Evolutionary conservation across 2,329 filamentous ascomycete species (phyloP).

Genomic region (Exophiala bonariae): DNA sequence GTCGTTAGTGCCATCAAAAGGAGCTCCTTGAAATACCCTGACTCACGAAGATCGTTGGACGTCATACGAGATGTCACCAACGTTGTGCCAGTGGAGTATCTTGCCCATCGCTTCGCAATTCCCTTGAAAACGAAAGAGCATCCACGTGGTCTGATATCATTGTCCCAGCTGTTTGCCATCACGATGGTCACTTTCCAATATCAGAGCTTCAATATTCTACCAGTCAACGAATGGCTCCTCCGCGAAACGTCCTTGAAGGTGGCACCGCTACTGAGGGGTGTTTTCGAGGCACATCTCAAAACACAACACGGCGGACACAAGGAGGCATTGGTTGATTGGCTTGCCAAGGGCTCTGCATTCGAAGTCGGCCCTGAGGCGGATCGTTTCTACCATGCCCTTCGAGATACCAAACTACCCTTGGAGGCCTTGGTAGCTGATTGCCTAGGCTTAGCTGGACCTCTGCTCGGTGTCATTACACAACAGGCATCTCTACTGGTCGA

Average conservation of each 20-base stretch:
- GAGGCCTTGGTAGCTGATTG: conserved; percentile 52
- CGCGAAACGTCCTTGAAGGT: conserved; percentile 46
- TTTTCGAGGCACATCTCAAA: conserved; percentile 48
- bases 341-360: conserved; percentile 50
- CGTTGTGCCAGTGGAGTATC: conserved; percentile 62
- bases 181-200: conserved; percentile 50
- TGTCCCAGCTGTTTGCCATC: conserved; percentile 48
- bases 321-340: conserved; percentile 47
- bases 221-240: conserved; percentile 51
- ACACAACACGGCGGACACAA: conserved; percentile 43
- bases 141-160: conserved; percentile 55
- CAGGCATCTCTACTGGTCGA: conserved; percentile 56
- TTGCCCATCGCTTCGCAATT: conserved; percentile 64
- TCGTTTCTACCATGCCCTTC: conserved; percentile 52
- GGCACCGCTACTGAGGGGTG: conserved; percentile 37
- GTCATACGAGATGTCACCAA: conserved; percentile 69
- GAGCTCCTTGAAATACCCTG: conserved; percentile 49
- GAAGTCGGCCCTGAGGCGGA: conserved; percentile 53
- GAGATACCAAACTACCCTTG: conserved; percentile 47
- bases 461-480: conserved; percentile 54
- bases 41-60: conserved; percentile 48
- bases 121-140: conserved; percentile 65
- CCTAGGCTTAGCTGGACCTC: conserved; percentile 50
- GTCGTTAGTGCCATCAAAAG: conserved; percentile 47
- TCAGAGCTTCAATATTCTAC: conserved; percentile 55